phyloP scores from a whole-genome alignment of 345 rosid genomes.

The Punica granatum region DNA sequence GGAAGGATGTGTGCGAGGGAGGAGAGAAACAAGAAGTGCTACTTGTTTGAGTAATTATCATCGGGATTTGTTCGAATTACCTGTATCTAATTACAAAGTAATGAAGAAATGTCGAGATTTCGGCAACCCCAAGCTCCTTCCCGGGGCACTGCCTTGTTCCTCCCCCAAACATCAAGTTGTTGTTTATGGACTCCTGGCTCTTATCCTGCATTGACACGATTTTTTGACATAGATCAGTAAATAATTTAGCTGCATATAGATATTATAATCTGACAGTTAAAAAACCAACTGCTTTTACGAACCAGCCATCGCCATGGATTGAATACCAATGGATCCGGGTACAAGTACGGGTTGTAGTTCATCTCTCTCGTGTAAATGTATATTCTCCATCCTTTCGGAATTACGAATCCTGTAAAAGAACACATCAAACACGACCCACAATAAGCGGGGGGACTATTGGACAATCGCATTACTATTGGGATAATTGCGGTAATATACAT shows the following conservation, averaged over 20 bases:
- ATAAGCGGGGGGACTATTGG: not conserved
- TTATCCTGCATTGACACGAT: constrained; percentile 39
- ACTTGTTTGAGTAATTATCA: not conserved
- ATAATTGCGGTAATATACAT: constrained; percentile 2
- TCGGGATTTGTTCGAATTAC: constrained; percentile 13
- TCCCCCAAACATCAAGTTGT: constrained; percentile 75
- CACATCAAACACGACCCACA: not conserved
- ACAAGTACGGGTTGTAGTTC: constrained; percentile 57
- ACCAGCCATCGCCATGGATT: constrained; percentile 99
- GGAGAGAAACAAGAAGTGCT: not conserved
- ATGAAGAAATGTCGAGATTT: constrained; percentile 83
- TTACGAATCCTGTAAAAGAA: constrained; percentile 45
- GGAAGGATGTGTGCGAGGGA: too few relatives aligned
- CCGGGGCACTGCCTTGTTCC: constrained; percentile 95
- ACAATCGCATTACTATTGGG: not conserved
- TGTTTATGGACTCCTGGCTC: constrained; percentile 47
- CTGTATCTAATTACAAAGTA: constrained; percentile 83
- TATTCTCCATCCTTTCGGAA: constrained; percentile 95
- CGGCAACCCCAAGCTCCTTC: constrained; percentile 86
- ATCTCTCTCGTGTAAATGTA: constrained; percentile 83
- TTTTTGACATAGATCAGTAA: not conserved
- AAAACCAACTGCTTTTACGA: not conserved
- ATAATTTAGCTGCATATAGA: too few relatives aligned
- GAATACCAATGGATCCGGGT: constrained; percentile 65
- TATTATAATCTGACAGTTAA: too few relatives aligned